Evolutionary conservation across 2,329 filamentous ascomycete genomes (phyloP).

Genomic region (Fusarium humuli): DNA sequence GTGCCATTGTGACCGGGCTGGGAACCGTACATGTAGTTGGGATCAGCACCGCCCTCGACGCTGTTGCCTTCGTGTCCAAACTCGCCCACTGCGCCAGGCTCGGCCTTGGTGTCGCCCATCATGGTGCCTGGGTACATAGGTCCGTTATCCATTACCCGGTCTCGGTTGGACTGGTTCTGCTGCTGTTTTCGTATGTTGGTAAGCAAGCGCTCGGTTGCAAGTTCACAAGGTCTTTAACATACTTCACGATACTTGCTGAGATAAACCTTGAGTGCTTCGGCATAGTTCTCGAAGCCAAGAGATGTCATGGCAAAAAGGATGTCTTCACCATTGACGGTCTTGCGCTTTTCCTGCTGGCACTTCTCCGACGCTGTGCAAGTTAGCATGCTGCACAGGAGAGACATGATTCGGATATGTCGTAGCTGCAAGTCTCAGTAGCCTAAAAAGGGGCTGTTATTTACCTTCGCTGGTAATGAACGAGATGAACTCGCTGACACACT

Average conservation of each 20-base stretch:
- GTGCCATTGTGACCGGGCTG: slow-evolving; percentile 70
- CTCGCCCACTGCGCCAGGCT: slow-evolving; percentile 51
- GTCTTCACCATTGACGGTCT: slow-evolving; percentile 98
- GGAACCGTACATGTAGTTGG: slow-evolving; percentile 65
- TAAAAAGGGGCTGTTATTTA: slow-evolving; percentile 59
- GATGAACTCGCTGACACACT: slow-evolving; percentile 99
- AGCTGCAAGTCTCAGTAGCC: slow-evolving; percentile 18
- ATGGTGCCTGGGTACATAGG: slow-evolving; percentile 48
- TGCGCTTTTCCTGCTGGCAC: slow-evolving; percentile 98
- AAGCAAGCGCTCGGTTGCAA: neutral
- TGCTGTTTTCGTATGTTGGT: slow-evolving; percentile 47
- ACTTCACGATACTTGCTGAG: slow-evolving; percentile 98
- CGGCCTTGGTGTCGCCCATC: slow-evolving; percentile 51
- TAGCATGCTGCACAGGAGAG: slow-evolving; percentile 37
- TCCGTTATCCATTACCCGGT: slow-evolving; percentile 52
- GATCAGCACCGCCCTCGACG: slow-evolving; percentile 56
- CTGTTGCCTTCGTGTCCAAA: slow-evolving; percentile 57
- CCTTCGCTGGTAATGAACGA: slow-evolving; percentile 99
- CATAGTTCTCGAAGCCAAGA: slow-evolving; percentile 98
- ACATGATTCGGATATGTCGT: slow-evolving; percentile 28
- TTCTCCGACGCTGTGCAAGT: slow-evolving; percentile 86
- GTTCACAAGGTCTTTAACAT: slow-evolving; percentile 54
- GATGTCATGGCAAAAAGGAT: slow-evolving; percentile 99
- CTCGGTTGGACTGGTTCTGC: slow-evolving; percentile 57
- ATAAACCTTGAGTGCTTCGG: slow-evolving; percentile 97